Evolutionary conservation across 495 filamentous ascomycete genomes (phyloP).

Genomic region (Trichoderma erinaceum): DNA sequence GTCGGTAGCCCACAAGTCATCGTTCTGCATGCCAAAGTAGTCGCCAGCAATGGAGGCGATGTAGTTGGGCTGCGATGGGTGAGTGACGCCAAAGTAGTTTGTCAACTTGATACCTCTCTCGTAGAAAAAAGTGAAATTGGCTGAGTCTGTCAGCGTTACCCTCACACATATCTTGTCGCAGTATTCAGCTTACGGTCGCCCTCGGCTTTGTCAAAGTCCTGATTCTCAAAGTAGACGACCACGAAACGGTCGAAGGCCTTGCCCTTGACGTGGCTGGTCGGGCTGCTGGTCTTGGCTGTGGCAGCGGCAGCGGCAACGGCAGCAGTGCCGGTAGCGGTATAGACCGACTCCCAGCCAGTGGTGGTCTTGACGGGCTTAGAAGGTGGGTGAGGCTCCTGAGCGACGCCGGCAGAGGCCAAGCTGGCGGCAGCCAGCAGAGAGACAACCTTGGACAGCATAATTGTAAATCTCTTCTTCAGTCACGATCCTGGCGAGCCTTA

Average conservation of each 20-base stretch:
- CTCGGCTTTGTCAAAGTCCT: conserved; percentile 44
- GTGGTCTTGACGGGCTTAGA: not conserved
- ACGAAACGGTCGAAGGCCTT: conserved; percentile 61
- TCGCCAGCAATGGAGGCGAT: conserved; percentile 56
- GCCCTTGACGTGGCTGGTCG: conserved; percentile 55
- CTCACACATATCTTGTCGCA: not conserved
- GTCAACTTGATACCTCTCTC: conserved; percentile 57
- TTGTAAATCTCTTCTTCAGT: not conserved
- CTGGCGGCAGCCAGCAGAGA: conserved; percentile 9
- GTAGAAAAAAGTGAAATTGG: conserved; percentile 45
- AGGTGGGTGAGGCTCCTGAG: not conserved
- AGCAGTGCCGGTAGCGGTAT: conserved; percentile 5
- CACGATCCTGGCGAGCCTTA: not conserved
- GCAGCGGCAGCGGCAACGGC: conserved; percentile 25
- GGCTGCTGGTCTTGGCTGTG: conserved; percentile 38
- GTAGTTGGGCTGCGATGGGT: conserved; percentile 71
- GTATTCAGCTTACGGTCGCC: conserved; percentile 25
- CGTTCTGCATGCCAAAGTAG: conserved; percentile 62
- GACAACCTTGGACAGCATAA: conserved; percentile 1
- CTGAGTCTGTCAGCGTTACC: not conserved
- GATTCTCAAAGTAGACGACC: conserved; percentile 70
- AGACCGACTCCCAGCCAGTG: not conserved
- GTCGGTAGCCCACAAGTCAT: conserved; percentile 51
- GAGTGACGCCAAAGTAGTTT: conserved; percentile 58
- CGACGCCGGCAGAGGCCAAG: not conserved